Evolutionary conservation across 495 filamentous ascomycete genomes (phyloP).

Genomic region (Aspergillus leporis): DNA sequence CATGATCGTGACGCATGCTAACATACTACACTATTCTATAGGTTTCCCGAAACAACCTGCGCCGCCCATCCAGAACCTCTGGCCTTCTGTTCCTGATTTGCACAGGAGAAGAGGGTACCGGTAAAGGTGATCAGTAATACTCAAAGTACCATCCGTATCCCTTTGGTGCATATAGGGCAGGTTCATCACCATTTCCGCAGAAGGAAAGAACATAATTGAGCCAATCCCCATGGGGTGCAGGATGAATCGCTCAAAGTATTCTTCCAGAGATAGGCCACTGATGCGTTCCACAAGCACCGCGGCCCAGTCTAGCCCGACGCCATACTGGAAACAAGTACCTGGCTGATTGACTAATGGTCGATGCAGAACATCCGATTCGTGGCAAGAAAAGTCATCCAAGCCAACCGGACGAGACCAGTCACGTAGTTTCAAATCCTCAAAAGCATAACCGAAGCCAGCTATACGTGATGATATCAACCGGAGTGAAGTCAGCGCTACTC

Average conservation of each 20-base stretch:
- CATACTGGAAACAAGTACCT: conserved; percentile 59
- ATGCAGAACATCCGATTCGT: conserved; percentile 37
- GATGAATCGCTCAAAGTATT: conserved; percentile 57
- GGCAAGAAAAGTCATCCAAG: conserved; percentile 54
- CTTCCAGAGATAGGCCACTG: conserved; percentile 49
- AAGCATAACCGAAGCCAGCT: conserved; percentile 54
- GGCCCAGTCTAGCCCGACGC: conserved; percentile 61
- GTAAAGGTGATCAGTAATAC: conserved; percentile 46
- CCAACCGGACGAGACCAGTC: conserved; percentile 48
- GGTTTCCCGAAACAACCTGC: conserved; percentile 57
- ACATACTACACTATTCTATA: conserved; percentile 51
- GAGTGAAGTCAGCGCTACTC: too few species aligned
- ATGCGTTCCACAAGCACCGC: conserved; percentile 56
- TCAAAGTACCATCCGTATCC: conserved; percentile 36
- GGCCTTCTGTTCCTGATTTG: conserved; percentile 22
- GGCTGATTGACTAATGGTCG: conserved; percentile 57
- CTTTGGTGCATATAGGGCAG: conserved; percentile 53
- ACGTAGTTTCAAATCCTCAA: conserved; percentile 53
- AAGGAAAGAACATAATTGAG: conserved; percentile 57
- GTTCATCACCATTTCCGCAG: conserved; percentile 45
- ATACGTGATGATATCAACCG: too few species aligned
- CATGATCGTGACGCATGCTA: too few species aligned
- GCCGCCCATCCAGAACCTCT: conserved; percentile 50
- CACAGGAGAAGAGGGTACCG: conserved; percentile 40
- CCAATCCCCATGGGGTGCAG: conserved; percentile 56